A percentile compares a stretch with the other conserved stretches of the same genome.
Conservation (phyloP, 2,329 filamentous ascomycete species). For the Microsporum canis region DNA sequence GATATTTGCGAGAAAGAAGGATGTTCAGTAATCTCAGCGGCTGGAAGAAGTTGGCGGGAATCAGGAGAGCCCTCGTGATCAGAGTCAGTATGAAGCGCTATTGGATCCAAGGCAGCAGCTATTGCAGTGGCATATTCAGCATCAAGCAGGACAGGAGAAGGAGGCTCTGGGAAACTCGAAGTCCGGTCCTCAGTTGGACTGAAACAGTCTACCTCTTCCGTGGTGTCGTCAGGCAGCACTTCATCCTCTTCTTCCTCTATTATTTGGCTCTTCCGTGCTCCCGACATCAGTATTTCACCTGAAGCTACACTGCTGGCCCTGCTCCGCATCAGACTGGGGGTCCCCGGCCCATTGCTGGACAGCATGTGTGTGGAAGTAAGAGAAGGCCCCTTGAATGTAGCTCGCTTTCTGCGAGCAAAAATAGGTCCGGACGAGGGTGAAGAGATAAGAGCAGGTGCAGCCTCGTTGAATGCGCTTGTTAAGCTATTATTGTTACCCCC, state of each 20-base stretch:
- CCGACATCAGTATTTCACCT: constrained; percentile 18
- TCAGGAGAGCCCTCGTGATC: not conserved
- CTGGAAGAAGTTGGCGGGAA: constrained; percentile 12
- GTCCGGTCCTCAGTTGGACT: constrained; percentile 22
- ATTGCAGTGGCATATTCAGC: constrained; percentile 10
- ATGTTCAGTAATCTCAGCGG: constrained; percentile 14
- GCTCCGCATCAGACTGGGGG: constrained; percentile 23
- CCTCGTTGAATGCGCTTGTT: constrained; percentile 29
- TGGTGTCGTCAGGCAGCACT: constrained; percentile 21
- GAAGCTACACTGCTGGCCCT: constrained; percentile 20
- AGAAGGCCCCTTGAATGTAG: constrained; percentile 37
- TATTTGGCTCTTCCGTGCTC: constrained; percentile 31
- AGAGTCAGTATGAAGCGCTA: not conserved
- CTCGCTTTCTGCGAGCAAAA: constrained; percentile 37
- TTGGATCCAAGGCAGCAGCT: constrained; percentile 15
- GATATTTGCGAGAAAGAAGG: constrained; percentile 23
- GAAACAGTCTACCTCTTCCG: constrained; percentile 34
- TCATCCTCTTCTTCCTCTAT: constrained; percentile 37
- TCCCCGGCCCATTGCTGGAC: constrained; percentile 23
- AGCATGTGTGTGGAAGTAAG: constrained; percentile 30
- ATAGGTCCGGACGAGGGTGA: constrained; percentile 35
- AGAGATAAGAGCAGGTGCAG: constrained; percentile 26
- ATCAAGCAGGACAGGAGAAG: not conserved
- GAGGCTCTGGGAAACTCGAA: constrained; percentile 1
- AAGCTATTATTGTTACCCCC: constrained; percentile 28